phyloP scores from a whole-genome alignment of 2,329 filamentous ascomycete species.

The Neofusicoccum laricinum region DNA sequence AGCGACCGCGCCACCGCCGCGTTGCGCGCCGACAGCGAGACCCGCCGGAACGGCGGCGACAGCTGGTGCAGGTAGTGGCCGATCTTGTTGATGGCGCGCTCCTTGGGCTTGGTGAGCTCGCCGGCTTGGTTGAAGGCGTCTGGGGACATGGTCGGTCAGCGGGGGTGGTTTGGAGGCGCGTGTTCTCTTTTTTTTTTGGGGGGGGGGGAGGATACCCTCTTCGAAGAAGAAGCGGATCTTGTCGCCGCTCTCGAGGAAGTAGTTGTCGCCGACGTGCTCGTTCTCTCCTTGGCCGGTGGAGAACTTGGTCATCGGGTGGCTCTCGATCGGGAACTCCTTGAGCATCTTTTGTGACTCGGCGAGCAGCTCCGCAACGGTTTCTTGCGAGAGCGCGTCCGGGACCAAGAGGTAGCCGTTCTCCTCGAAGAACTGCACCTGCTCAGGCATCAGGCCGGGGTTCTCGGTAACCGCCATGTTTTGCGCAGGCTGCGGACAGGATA shows the following conservation, averaged over 20 bases:
- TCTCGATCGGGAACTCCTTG: conserved; percentile 69
- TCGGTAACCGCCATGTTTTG: neutral
- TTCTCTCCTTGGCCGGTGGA: conserved; percentile 71
- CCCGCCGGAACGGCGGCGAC: conserved; percentile 46
- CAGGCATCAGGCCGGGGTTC: conserved; percentile 60
- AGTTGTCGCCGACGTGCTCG: conserved; percentile 83
- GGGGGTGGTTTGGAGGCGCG: too few relatives aligned
- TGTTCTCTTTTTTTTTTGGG: too few relatives aligned
- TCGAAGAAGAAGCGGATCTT: conserved; percentile 98
- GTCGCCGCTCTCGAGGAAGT: conserved; percentile 87
- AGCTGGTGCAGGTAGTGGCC: conserved; percentile 51
- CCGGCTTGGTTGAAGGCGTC: conserved; percentile 73
- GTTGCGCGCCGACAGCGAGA: conserved; percentile 55
- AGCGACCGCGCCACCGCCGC: conserved; percentile 66
- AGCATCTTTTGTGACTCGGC: conserved; percentile 73
- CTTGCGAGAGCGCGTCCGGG: conserved; percentile 66
- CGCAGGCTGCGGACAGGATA: neutral
- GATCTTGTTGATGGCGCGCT: conserved; percentile 74
- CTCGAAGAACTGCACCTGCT: conserved; percentile 70
- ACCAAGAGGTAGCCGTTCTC: conserved; percentile 89
- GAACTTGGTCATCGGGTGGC: conserved; percentile 92
- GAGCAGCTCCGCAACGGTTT: conserved; percentile 67
- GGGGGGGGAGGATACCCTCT: conserved; percentile 55
- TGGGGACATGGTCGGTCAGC: conserved; percentile 21
- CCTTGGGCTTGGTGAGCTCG: conserved; percentile 71